Base-by-base conservation (phyloP, 805 yeast species). In the Metahyphopichia silvanorum region DNA sequence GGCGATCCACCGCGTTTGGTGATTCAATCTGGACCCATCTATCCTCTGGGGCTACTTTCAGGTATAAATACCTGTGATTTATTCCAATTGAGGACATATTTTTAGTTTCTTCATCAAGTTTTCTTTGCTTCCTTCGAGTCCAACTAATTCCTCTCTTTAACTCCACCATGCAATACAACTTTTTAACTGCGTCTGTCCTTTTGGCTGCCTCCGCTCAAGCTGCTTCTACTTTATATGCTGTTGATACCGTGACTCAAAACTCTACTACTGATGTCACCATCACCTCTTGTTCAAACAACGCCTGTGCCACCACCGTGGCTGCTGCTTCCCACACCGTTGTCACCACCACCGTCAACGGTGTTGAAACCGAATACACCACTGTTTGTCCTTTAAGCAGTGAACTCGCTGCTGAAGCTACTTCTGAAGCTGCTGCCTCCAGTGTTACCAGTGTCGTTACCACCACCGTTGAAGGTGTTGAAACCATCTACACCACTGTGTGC, bases 401-500 rank as follows among this genome's bases (percentile, higher is more conserved):
- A 7, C 26, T 16, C 18, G 17, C 25, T 20, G 16, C 33, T 15
- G 22, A 5, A 11, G 23, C 32, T 22, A 33, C 31, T 19, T 7
- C 30, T 19, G 31, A 30, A 13, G 31, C 21, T 23, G 30, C 38
- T 20, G 21, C 31, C 22, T 5, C 32, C 21, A 28, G 40, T 17
- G 13, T 34, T 24, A 21, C 39, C n/a, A 21, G 39, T 22, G 46
- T 44, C 32, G 57, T 53, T 38, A 59, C 66, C 40, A 47, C 49
- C 39, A 60, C 66, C 29, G 57, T 60, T 28, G 37, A 47, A 24
- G 65, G 63, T 44, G 46, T 42, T 20, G 57, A 47, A 35, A 62
- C 67, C 29, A 38, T 47, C 31, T 59, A 53, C 60, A 60, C 67
- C 45, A 63, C 69, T 33, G 43, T 53, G 37, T 61, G 67, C 40